Evolutionary conservation across 2,329 filamentous ascomycete genomes (phyloP).

Genomic region (Teratosphaeriaceae sp.): DNA sequence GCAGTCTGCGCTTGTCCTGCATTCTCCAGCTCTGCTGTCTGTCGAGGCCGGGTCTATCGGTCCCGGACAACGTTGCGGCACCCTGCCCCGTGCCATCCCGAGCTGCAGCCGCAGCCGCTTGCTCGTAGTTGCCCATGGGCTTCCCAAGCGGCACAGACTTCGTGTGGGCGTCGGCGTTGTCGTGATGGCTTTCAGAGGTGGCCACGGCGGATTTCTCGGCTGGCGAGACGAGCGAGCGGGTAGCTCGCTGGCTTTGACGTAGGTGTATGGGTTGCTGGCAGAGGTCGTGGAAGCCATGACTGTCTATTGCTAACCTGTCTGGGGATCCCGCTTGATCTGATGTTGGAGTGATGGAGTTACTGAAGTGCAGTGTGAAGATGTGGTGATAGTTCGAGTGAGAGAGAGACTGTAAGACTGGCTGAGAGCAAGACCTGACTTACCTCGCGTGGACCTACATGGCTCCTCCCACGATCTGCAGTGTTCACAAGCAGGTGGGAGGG

Average conservation of each 20-base stretch:
- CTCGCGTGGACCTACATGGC: too few relatives aligned
- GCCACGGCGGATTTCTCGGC: neutral
- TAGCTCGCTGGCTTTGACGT: constrained; percentile 11
- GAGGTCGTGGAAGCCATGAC: constrained; percentile 7
- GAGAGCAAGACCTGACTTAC: too few relatives aligned
- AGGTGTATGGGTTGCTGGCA: constrained; percentile 14
- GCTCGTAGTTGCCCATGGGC: constrained; percentile 25
- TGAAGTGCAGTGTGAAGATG: too few relatives aligned
- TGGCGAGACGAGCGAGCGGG: constrained; percentile 14
- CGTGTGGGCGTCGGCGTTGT: constrained; percentile 7
- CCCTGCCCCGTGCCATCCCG: constrained; percentile 5
- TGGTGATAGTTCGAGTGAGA: too few relatives aligned
- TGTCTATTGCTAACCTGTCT: too few relatives aligned
- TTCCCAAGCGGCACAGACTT: constrained; percentile 11
- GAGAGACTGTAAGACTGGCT: too few relatives aligned
- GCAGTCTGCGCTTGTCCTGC: constrained; percentile 24
- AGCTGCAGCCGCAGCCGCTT: constrained; percentile 17
- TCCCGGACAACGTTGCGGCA: neutral
- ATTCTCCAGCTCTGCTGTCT: constrained; percentile 25
- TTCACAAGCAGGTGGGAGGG: too few relatives aligned
- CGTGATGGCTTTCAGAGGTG: constrained; percentile 8
- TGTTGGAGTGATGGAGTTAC: too few relatives aligned
- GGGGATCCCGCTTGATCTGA: too few relatives aligned
- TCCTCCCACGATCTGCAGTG: too few relatives aligned
- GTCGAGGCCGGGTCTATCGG: constrained; percentile 15